Conservation (phyloP, 208 protist species). For the Wallacemonas sp. region DNA sequence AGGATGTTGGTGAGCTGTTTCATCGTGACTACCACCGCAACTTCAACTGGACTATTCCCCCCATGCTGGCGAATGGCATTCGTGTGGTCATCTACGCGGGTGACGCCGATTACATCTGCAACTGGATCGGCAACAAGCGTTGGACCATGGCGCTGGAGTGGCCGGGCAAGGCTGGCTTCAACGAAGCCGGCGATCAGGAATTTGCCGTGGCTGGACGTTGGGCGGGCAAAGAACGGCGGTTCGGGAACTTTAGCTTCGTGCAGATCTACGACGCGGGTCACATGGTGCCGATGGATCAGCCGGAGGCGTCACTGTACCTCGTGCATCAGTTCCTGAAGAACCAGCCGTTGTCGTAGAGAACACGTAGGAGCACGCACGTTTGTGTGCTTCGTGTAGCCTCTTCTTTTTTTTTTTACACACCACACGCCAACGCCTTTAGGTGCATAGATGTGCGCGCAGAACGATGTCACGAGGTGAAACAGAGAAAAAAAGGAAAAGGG, state of each 20-base stretch:
- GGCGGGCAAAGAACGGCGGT: slow-evolving; percentile 26
- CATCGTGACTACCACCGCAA: slow-evolving; percentile 57
- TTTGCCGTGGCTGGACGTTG: slow-evolving; percentile 22
- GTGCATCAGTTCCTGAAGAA: slow-evolving; percentile 42
- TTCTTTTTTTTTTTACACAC: slow-evolving; percentile 1
- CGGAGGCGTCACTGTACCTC: slow-evolving; percentile 42
- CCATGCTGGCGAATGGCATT: slow-evolving; percentile 56
- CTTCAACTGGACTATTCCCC: slow-evolving; percentile 61
- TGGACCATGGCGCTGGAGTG: slow-evolving; percentile 78
- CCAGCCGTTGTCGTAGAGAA: slow-evolving; percentile 6
- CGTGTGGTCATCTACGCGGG: slow-evolving; percentile 91
- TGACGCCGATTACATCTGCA: slow-evolving; percentile 92
- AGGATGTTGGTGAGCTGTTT: slow-evolving; percentile 44
- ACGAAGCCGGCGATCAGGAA: slow-evolving; percentile 21
- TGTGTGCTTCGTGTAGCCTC: slow-evolving; percentile 6
- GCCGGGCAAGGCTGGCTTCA: slow-evolving; percentile 60
- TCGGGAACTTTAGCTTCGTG: slow-evolving; percentile 72
- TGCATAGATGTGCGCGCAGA: too few relatives aligned
- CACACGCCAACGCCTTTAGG: too few relatives aligned
- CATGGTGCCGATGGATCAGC: slow-evolving; percentile 90
- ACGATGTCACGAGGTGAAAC: too few relatives aligned
- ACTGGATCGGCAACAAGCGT: slow-evolving; percentile 89
- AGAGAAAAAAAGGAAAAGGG: too few relatives aligned
- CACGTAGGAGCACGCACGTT: too few relatives aligned
- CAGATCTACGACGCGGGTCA: slow-evolving; percentile 81